Evolutionary conservation across 164 flowering plant species (phyloP), one percentile per base, ranked within the genome.

Genomic region (Chimonanthus salicifolius): DNA sequence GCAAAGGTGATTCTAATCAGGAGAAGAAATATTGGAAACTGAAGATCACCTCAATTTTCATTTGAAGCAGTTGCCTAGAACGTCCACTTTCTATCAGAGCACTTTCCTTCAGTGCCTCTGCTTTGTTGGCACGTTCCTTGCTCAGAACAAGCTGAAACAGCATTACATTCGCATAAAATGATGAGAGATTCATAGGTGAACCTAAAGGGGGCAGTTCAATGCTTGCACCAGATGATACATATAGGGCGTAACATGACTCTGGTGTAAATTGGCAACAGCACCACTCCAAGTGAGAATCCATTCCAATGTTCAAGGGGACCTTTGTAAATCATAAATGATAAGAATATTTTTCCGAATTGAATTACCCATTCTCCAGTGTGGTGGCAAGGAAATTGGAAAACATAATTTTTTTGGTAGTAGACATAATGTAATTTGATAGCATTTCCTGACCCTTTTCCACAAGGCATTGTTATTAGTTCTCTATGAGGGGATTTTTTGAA

Each of bases 1-100:
- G 0, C 60, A 54, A n/a, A n/a, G 60, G 16, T 11, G 16, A 13
- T 10, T 54, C 60, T 10, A 63, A 43, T 4, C 3, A 33, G 66
- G 5, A 21, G 4, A 20, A 63, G 44, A 63, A 63, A 7, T 44
- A 68, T 63, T 9, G 2, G 4, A 21, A 63, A 20, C 6, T 5
- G 64, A 44, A 16, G 49, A 67, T 48, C 71, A 94, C 99, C 90
- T 87, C 85, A 6, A 89, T 84, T 83, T 86, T 91, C 46, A 58
- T 68, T 72, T 72, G 79, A 80, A 92, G 87, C 78, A 83, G 43
- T 65, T 79, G 81, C 58, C 87, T 85, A 71, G 77, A 49, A 7
- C 73, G 43, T 49, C 79, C 77, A 62, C 76, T 87, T 79, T 90
- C 87, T 72, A 79, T 72, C 75, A 83, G 51, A 46, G 89, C 90